These are phyloP conservation scores for Antitrichia curtipendula DNA, from an alignment of 225 moss, liverwort and hornwort species.

Conservation along the genomic window DNA sequence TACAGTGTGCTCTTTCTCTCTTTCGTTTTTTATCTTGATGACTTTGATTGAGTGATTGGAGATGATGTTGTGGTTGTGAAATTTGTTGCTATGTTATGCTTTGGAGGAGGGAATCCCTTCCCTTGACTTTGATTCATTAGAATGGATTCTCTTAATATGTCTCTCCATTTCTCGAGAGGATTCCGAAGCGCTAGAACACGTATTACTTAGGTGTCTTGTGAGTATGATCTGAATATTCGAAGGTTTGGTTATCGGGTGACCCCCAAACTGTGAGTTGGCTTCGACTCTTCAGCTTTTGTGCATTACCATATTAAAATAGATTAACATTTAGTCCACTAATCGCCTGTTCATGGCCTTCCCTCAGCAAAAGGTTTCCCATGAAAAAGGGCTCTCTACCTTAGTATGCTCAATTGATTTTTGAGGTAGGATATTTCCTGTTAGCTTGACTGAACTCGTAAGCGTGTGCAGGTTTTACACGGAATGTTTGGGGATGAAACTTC, in stretches of 20 bases:
- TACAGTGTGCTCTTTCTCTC: slow-evolving; percentile 3
- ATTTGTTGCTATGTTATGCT: not conserved
- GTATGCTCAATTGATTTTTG: not conserved
- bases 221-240: not conserved
- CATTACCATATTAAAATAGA: not conserved
- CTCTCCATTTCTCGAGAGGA: not conserved
- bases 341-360: not conserved
- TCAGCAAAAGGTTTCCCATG: not conserved
- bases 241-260: not conserved
- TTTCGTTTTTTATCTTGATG: not conserved
- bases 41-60: not conserved
- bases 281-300: not conserved
- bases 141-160: not conserved
- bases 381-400: not conserved
- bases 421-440: not conserved
- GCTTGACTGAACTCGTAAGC: not conserved
- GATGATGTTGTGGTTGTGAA: not conserved
- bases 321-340: not conserved
- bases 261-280: not conserved
- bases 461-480: slow-evolving; percentile 81
- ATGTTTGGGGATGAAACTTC: slow-evolving; percentile 88
- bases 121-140: not conserved
- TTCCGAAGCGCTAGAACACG: not conserved
- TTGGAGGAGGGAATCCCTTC: not conserved
- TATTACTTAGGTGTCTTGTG: too few species aligned